These are phyloP conservation scores for Nemania diffusa DNA, from an alignment of 2,329 filamentous ascomycete species.

Conservation along the genomic window DNA sequence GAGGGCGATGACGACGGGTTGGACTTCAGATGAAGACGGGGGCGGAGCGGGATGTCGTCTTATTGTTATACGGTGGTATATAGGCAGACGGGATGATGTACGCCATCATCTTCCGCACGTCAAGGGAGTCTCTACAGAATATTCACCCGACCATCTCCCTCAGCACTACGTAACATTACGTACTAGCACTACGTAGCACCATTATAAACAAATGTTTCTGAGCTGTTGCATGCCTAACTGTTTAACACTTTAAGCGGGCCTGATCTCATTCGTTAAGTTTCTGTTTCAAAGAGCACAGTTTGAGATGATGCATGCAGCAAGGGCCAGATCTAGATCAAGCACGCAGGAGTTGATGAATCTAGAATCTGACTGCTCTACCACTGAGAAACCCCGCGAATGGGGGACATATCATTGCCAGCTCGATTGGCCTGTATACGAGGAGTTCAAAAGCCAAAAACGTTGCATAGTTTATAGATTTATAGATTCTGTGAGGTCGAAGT, in stretches of 20 bases:
- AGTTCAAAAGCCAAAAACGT: background rate
- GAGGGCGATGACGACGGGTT: slow-evolving; percentile 15
- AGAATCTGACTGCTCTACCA: background rate
- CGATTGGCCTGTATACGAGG: slow-evolving; percentile 5
- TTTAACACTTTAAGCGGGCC: background rate
- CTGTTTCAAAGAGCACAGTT: slow-evolving; percentile 10
- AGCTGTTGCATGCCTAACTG: background rate
- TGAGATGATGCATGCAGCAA: slow-evolving; percentile 23
- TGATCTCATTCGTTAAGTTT: slow-evolving; percentile 6
- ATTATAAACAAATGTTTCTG: background rate
- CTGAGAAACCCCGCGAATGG: background rate
- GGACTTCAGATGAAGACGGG: background rate
- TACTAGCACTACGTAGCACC: background rate
- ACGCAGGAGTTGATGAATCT: background rate
- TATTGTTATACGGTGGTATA: background rate
- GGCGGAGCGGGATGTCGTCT: background rate
- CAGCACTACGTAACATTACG: no score
- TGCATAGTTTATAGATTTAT: no score
- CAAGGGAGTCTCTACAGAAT: slow-evolving; percentile 5
- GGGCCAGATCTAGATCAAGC: slow-evolving; percentile 25
- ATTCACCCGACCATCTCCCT: slow-evolving; percentile 3
- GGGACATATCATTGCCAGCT: background rate
- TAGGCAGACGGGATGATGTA: background rate
- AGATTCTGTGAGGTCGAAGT: no score
- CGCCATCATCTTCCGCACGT: background rate